A percentile compares a stretch with the other conserved stretches of the same genome.
Conservation (phyloP, 1,139 yeast species). For the Kurtzmaniella quercitrusa region DNA sequence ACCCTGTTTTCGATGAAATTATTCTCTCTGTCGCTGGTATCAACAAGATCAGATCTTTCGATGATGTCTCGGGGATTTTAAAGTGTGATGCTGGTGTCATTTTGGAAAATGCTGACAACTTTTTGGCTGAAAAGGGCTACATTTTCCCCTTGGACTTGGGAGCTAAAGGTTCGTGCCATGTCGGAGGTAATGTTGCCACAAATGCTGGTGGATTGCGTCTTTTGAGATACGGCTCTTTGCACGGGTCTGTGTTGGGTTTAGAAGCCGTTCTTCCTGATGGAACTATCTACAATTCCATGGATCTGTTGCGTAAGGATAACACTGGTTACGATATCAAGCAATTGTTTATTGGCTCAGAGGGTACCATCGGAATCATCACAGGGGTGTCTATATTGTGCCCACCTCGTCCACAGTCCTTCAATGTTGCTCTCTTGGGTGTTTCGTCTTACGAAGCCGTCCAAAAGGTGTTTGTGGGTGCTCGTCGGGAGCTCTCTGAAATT, state of each 20-base stretch:
- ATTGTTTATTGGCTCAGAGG: constrained; percentile 89
- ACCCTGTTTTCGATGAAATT: constrained; percentile 90
- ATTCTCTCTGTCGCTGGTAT: constrained; percentile 64
- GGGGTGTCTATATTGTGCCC: constrained; percentile 90
- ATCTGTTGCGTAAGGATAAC: constrained; percentile 85
- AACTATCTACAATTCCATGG: constrained; percentile 70
- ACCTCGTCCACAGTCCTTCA: constrained; percentile 81
- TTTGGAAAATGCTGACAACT: constrained; percentile 80
- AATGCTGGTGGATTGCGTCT: constrained; percentile 95
- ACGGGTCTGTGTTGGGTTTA: constrained; percentile 85
- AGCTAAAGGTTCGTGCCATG: constrained; percentile 95
- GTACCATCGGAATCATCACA: constrained; percentile 85
- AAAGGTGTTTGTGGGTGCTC: constrained; percentile 75
- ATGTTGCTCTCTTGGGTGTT: constrained; percentile 86
- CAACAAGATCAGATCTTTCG: constrained; percentile 80
- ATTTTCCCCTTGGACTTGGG: constrained; percentile 94
- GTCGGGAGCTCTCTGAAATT: constrained; percentile 75
- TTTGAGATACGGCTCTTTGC: constrained; percentile 86
- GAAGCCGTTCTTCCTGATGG: constrained; percentile 94
- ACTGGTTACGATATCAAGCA: constrained; percentile 94
- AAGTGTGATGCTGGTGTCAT: constrained; percentile 91
- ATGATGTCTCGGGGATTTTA: constrained; percentile 75
- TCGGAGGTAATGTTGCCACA: constrained; percentile 94
- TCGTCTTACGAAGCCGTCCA: constrained; percentile 79
- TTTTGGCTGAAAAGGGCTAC: constrained; percentile 73